These are phyloP conservation scores for Scheffersomyces stambukii DNA, from an alignment of 1,139 yeast species.

Conservation along the genomic window DNA sequence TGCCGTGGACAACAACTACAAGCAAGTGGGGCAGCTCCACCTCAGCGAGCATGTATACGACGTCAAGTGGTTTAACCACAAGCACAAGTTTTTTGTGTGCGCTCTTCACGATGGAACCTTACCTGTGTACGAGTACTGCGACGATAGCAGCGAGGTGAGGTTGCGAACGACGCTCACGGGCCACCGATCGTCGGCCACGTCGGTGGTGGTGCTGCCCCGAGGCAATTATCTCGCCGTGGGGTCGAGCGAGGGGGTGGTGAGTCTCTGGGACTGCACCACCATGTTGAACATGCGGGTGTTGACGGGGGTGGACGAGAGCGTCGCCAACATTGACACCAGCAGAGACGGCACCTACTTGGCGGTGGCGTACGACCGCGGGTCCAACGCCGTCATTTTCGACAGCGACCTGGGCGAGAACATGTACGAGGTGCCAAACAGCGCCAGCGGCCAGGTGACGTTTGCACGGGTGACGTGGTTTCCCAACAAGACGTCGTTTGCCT, in stretches of 20 bases:
- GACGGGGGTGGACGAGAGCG: slow-evolving; percentile 47
- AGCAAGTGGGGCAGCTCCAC: slow-evolving; percentile 20
- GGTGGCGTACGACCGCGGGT: slow-evolving; percentile 41
- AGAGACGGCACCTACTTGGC: slow-evolving; percentile 45
- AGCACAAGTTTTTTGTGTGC: slow-evolving; percentile 25
- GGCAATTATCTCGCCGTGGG: slow-evolving; percentile 58
- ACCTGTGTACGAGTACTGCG: slow-evolving; percentile 19
- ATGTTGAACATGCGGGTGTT: slow-evolving; percentile 44
- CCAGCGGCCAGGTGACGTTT: slow-evolving; percentile 29
- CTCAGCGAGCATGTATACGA: slow-evolving; percentile 31
- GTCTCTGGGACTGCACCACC: slow-evolving; percentile 51
- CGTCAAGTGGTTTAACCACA: slow-evolving; percentile 31
- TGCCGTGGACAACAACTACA: slow-evolving; percentile 22
- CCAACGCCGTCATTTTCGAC: slow-evolving; percentile 38
- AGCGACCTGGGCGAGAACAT: slow-evolving; percentile 24
- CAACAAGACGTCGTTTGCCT: slow-evolving; percentile 29
- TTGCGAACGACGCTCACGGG: slow-evolving; percentile 34
- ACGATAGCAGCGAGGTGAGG: slow-evolving; percentile 12
- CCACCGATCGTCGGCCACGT: slow-evolving; percentile 52
- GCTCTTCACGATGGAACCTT: slow-evolving; percentile 41
- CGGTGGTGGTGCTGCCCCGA: slow-evolving; percentile 52
- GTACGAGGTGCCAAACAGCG: slow-evolving; percentile 34
- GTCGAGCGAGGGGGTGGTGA: slow-evolving; percentile 67
- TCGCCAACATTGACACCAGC: slow-evolving; percentile 40
- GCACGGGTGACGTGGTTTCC: slow-evolving; percentile 43